Evolutionary conservation across 106 monocot genomes (phyloP).

Genomic region (Alisma plantagoaquatica): DNA sequence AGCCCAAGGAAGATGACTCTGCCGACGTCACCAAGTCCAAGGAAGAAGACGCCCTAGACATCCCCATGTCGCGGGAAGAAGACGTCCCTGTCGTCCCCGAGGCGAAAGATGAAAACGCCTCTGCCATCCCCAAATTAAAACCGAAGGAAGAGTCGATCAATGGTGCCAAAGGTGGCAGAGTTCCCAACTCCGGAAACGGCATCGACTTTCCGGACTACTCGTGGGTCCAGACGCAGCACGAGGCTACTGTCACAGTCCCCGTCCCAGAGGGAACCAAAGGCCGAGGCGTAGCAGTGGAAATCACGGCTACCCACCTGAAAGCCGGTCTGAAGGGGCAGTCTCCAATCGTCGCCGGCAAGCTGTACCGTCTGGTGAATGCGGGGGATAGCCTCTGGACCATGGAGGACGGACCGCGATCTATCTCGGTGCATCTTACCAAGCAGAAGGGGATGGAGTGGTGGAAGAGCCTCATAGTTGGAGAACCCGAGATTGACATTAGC

Average conservation of each 20-base stretch:
- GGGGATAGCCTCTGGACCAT: conserved; percentile 94
- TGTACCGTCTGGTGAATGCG: conserved; percentile 41
- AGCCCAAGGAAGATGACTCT: conserved; percentile 4
- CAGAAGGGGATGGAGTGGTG: conserved; percentile 96
- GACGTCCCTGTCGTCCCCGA: not conserved
- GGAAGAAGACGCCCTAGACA: not conserved
- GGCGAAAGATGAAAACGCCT: not conserved
- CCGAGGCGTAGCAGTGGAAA: conserved; percentile 55
- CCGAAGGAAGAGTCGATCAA: not conserved
- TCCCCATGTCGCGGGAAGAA: not conserved
- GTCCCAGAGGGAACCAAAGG: conserved; percentile 74
- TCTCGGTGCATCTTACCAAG: conserved; percentile 68
- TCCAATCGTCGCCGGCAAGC: conserved; percentile 65
- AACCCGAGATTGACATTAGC: conserved; percentile 75
- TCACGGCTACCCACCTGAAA: conserved; percentile 78
- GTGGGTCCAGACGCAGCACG: conserved; percentile 80
- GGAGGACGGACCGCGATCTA: conserved; percentile 68
- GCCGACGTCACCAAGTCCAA: not conserved
- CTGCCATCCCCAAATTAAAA: conserved; percentile 1
- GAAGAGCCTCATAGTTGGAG: conserved; percentile 64
- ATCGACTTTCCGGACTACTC: conserved; percentile 74
- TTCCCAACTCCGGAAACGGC: conserved; percentile 77
- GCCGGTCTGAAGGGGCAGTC: conserved; percentile 77
- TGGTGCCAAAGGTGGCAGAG: conserved; percentile 10
- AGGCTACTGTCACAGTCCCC: conserved; percentile 55